Evolutionary conservation across 179 eudicot genomes (phyloP), one percentile per base, ranked within the genome.

Genomic region (Spergularia azorica): DNA sequence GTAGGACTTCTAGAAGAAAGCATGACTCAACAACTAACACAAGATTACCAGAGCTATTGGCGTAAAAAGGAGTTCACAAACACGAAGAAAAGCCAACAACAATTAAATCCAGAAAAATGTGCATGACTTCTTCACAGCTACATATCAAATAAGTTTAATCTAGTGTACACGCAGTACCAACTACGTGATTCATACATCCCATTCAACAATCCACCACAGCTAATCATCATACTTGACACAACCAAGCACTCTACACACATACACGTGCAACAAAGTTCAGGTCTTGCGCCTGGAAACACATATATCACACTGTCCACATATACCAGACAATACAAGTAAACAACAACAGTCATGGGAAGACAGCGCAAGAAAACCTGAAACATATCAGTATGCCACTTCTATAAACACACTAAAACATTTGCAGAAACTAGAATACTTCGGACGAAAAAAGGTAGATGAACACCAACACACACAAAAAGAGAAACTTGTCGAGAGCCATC

Each of bases 41-140:
- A 2, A 3, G 48, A 48, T 46, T 10, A 20, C 77, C 82, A 50
- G 84, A 39, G 64, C 77, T 83, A 70, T 79, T 79, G 46, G 51
- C 18, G 48, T 51, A 46, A 8, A 75, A 17, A 5, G 15, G 48
- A 52, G 17, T 75, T 52, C 32, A 38, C 8, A 7, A 13, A 13
- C 10, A 26, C 32, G 32, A 26, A 26, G 2, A 26, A 26, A 26
- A 26, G 32, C 32, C 32, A 26, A 72, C 51, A 12, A 43, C 9
- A 9, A 43, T 21, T 43, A 8, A 9, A 9, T 6, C 10, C 69
- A 39, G 57, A 63, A 2, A 63, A 14, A 63, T 63, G 67, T 32
- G 17, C 50, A 63, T 63, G 18, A 32, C 14, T 26, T 26, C 32
- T 26, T 26, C 32, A 26, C 38, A 12, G 46, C 18, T 7, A 36